Base-by-base conservation (phyloP, 2,329 filamentous ascomycete genomes). In the Hypoxylon sp. region DNA sequence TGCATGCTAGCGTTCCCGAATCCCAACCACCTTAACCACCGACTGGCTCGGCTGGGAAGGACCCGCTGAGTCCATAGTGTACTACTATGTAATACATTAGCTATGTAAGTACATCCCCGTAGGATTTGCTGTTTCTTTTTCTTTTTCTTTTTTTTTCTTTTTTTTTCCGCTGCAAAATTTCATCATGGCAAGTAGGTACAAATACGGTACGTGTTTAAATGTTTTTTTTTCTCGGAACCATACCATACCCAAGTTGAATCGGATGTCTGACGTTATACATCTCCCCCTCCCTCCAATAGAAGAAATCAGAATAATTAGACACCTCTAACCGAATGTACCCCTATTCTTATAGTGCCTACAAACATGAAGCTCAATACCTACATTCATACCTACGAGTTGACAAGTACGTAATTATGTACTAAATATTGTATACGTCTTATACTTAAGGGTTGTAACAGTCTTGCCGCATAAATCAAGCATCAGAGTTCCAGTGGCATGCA, bases 1-100 rank as follows among this genome's bases (percentile, higher is more conserved):
- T 59, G 52, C 63, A 53, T 67, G 57, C 67, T 64, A 59, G 57
- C 44, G 52, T 48, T 67, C 60, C 61, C 67, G 64, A 31, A 46
- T 54, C 61, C 60, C 50, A 69, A 48, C 60, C 67, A 62, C 63
- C 59, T 29, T 47, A 63, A 17, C 58, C 59, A 53, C 65, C 58
- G 65, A 57, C 53, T 63, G 54, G 61, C 47, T 67, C 67, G 61
- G 64, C 51, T 63, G 19, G 19, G 61, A 65, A 57, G 37, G 44
- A 33, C 31, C 57, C 57, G 46, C 37, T 42, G 11, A 22, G 17
- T 39, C 35, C 46, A 44, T 46, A n/a, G 33, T 57, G 35, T 31
- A 35, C 39, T 42, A 39, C 4, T 42, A 42, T 42, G n/a, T 6
- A 22, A 22, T 22, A 22, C 19, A 22, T 3, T 53, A 44, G 19